Evolutionary conservation across 2,329 filamentous ascomycete genomes (phyloP).

Genomic region (Colletotrichum euphorbiae): DNA sequence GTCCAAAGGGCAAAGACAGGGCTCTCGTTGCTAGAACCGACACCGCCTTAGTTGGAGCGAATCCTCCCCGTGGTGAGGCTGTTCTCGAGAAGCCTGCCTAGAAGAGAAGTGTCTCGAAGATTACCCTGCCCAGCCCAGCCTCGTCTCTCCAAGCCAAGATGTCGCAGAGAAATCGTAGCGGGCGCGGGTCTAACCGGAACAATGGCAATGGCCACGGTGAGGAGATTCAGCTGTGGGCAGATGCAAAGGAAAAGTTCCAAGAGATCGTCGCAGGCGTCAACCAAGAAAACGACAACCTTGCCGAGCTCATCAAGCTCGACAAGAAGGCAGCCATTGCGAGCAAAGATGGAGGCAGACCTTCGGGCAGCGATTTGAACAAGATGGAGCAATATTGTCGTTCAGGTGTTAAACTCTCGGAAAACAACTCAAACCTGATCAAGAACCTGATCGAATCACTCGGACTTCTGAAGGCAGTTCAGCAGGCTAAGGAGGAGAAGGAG

Average conservation of each 20-base stretch:
- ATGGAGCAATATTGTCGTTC: slow-evolving; percentile 58
- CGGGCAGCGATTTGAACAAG: slow-evolving; percentile 49
- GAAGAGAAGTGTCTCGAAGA: slow-evolving; percentile 17
- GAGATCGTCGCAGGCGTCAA: slow-evolving; percentile 56
- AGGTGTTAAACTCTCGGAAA: slow-evolving; percentile 56
- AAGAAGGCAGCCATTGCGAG: slow-evolving; percentile 55
- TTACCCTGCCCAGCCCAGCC: slow-evolving; percentile 3
- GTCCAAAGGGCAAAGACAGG: not conserved
- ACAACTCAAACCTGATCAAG: slow-evolving; percentile 52
- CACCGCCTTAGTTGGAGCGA: not conserved
- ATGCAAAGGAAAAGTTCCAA: slow-evolving; percentile 52
- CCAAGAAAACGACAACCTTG: slow-evolving; percentile 55
- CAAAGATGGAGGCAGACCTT: slow-evolving; percentile 47
- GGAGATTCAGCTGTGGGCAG: slow-evolving; percentile 58
- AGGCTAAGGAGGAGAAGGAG: slow-evolving; percentile 56
- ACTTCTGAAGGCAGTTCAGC: slow-evolving; percentile 55
- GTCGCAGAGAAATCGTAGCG: slow-evolving; percentile 59
- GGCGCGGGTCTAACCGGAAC: slow-evolving; percentile 58
- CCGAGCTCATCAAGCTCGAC: slow-evolving; percentile 54
- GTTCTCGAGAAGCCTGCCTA: slow-evolving; percentile 12
- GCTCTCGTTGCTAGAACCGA: not conserved
- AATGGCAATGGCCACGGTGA: slow-evolving; percentile 57
- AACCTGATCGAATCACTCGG: slow-evolving; percentile 56
- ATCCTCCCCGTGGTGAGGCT: not conserved
- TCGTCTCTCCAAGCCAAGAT: slow-evolving; percentile 44